Evolutionary conservation across 345 rosid species (phyloP), one percentile per base, ranked within the genome.

Genomic region (Eucalyptus pauciflora): DNA sequence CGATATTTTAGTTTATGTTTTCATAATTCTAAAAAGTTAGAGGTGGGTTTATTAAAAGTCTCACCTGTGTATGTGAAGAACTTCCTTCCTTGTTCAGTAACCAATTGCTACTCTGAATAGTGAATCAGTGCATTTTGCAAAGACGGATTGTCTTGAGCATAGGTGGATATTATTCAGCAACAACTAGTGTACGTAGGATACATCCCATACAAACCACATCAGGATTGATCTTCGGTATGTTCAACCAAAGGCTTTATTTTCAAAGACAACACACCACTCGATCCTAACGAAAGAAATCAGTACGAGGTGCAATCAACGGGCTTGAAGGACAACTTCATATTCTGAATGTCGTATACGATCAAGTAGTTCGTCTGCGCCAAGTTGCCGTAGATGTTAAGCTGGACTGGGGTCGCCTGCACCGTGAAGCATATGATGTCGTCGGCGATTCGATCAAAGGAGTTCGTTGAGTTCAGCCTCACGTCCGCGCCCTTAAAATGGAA

Each of bases 301-400:
- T 51, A 13, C 48, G 86, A 89, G 46, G 93, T 48, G 91, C 95
- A 95, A 86, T 92, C 95, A 12, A 91, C 91, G n/a, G 92, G 94
- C 90, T 48, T 90, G 88, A 94, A 95, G 50, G 94, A 94, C 16
- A 94, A 89, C 14, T 83, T 88, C 45, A 52, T 89, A 29, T 88
- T 54, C 86, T 71, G 88, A 50, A 91, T 92, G 86, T 95, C 96
- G 86, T 91, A 94, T 12, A 93, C 93, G 15, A 94, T 88, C 88
- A 92, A 52, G 46, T 87, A 93, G 62, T 94, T 83, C 89, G 88
- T 90, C 89, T 94, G 96, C 86, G 92, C 89, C 88, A 93, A n/a
- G 88, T 92, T 93, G 27, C 96, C 96, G 49, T 87, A 88, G 17
- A 92, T 89, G n/a, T 29, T 62, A 7, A 29, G 4, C 60, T 90